Conservation (phyloP, 495 filamentous ascomycete species). For the Penicillium bialowiezense region DNA sequence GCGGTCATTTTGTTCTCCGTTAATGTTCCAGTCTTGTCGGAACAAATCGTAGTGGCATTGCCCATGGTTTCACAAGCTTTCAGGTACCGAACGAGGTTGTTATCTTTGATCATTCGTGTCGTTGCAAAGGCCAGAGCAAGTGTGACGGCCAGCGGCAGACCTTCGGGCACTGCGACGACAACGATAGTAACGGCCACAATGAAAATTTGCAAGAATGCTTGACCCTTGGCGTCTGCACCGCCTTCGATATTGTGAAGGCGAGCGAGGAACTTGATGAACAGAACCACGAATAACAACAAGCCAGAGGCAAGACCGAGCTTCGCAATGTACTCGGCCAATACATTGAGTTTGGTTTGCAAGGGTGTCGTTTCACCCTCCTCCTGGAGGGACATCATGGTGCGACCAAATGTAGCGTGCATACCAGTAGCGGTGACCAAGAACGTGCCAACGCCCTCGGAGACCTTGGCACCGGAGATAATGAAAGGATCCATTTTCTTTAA, state of each 20-base stretch:
- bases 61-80: slow-evolving; percentile 99
- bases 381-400: slow-evolving; percentile 89
- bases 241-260: slow-evolving; percentile 50
- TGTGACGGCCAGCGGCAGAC: slow-evolving; percentile 88
- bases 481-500: slow-evolving; percentile 90
- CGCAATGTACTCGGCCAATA: slow-evolving; percentile 88
- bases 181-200: slow-evolving; percentile 94
- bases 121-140: slow-evolving; percentile 93
- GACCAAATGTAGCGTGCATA: slow-evolving; percentile 84
- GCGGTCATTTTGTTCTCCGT: slow-evolving; percentile 91
- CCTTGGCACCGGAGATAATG: slow-evolving; percentile 87
- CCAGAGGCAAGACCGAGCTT: slow-evolving; percentile 85
- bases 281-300: slow-evolving; percentile 81
- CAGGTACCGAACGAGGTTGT: slow-evolving; percentile 87
- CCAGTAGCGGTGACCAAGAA: slow-evolving; percentile 87
- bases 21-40: slow-evolving; percentile 96
- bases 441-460: slow-evolving; percentile 85
- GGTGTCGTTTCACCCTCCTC: slow-evolving; percentile 91
- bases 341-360: slow-evolving; percentile 89
- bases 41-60: slow-evolving; percentile 93
- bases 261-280: slow-evolving; percentile 86
- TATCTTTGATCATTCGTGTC: slow-evolving; percentile 90
- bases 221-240: slow-evolving; percentile 72
- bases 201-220: slow-evolving; percentile 86
- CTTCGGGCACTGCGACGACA: slow-evolving; percentile 93